A percentile compares a stretch with the other conserved stretches of the same genome.
These are phyloP conservation scores for Sporothrix curviconia DNA, from an alignment of 2,329 filamentous ascomycete species.

Conservation along the genomic window DNA sequence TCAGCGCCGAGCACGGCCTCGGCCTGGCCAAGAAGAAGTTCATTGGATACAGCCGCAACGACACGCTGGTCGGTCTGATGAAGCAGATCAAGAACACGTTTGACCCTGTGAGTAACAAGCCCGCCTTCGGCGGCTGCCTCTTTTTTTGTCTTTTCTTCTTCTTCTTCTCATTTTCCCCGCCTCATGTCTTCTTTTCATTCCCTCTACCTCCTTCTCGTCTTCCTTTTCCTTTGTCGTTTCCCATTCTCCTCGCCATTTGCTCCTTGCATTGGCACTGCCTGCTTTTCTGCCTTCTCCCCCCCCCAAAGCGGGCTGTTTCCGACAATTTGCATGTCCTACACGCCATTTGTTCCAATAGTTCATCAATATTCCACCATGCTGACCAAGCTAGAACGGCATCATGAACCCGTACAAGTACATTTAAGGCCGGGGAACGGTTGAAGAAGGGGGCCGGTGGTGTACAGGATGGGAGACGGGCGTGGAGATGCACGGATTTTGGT, in stretches of 20 bases:
- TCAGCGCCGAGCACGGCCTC: slow-evolving; percentile 92
- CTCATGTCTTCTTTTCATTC: background rate
- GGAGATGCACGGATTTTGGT: background rate
- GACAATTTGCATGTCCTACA: background rate
- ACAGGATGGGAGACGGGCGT: background rate
- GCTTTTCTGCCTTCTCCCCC: background rate
- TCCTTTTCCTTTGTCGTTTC: no score
- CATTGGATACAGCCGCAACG: slow-evolving; percentile 85
- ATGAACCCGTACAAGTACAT: slow-evolving; percentile 99
- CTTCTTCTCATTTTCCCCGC: no score
- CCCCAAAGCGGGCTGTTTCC: background rate
- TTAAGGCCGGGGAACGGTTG: slow-evolving; percentile 35
- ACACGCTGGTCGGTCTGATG: slow-evolving; percentile 85
- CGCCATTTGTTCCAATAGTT: background rate
- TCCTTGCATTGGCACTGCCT: no score
- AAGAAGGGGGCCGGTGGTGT: background rate
- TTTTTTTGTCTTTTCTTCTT: slow-evolving; percentile 11
- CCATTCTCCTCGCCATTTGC: no score
- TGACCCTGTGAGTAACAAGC: slow-evolving; percentile 68
- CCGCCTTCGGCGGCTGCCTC: background rate
- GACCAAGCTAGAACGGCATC: slow-evolving; percentile 69
- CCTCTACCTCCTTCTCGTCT: background rate
- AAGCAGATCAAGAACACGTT: slow-evolving; percentile 90
- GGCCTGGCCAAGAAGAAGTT: slow-evolving; percentile 94
- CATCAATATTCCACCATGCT: slow-evolving; percentile 2